phyloP scores from a whole-genome alignment of 2,329 filamentous ascomycete genomes.

The Mycosphaerella sp. region DNA sequence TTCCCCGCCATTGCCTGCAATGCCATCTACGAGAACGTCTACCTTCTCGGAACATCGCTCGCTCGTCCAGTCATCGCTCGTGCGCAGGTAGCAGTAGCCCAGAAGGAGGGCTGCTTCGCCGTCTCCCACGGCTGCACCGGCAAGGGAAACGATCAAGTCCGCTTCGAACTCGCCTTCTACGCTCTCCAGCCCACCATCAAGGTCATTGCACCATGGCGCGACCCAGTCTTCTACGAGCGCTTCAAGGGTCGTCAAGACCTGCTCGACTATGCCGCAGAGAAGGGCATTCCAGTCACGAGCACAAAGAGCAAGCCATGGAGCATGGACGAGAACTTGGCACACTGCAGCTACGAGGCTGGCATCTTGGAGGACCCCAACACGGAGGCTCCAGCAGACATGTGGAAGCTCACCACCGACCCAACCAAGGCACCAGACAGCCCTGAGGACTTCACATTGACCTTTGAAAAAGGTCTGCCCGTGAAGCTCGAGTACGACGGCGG shows the following conservation, averaged over 20 bases:
- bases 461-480: conserved; percentile 68
- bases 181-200: conserved; percentile 59
- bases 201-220: conserved; percentile 69
- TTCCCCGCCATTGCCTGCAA: conserved; percentile 72
- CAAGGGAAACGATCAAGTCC: conserved; percentile 61
- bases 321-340: conserved; percentile 65
- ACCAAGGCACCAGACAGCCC: conserved; percentile 64
- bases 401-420: conserved; percentile 65
- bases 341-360: conserved; percentile 75
- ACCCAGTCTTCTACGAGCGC: conserved; percentile 62
- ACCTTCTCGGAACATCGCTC: conserved; percentile 52
- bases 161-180: conserved; percentile 59
- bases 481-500: conserved; percentile 55
- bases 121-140: conserved; percentile 52
- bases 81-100: conserved; percentile 58
- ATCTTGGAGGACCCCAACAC: conserved; percentile 61
- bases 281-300: conserved; percentile 64
- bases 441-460: conserved; percentile 64
- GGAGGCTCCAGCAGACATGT: conserved; percentile 70
- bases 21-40: conserved; percentile 54
- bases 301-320: conserved; percentile 68
- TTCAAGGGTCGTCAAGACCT: conserved; percentile 69
- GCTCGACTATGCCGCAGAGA: conserved; percentile 62
- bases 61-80: conserved; percentile 66
- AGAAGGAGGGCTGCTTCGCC: conserved; percentile 53